These are phyloP conservation scores for Nannochloropsis gaditana DNA, from an alignment of 108 stramenopile genomes.

Conservation along the genomic window DNA sequence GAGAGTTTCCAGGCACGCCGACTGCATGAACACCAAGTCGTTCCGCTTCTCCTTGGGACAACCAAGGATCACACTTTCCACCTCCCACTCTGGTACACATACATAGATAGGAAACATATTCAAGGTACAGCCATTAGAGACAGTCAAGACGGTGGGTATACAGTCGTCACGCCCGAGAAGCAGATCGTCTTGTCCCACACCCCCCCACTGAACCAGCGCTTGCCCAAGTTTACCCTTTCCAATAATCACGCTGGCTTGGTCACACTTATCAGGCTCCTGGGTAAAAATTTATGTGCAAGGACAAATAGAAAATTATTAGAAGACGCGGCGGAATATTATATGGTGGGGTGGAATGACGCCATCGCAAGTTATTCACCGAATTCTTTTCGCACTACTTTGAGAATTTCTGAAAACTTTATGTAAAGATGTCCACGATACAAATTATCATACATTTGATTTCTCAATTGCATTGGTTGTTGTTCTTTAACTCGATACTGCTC, in stretches of 20 bases:
- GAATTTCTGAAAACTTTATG: too few relatives aligned
- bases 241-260: slow-evolving; percentile 40
- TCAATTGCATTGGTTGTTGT: too few relatives aligned
- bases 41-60: slow-evolving; percentile 37
- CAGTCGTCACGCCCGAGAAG: slow-evolving; percentile 35
- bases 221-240: slow-evolving; percentile 39
- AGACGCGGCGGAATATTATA: too few relatives aligned
- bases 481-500: too few relatives aligned
- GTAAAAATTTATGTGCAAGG: background rate
- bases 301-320: too few relatives aligned
- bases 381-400: too few relatives aligned
- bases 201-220: slow-evolving; percentile 35
- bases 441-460: too few relatives aligned
- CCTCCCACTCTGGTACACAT: slow-evolving; percentile 36
- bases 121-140: slow-evolving; percentile 13
- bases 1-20: slow-evolving; percentile 34
- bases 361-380: too few relatives aligned
- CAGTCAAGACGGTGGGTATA: slow-evolving; percentile 21
- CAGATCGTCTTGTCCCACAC: slow-evolving; percentile 27
- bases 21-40: slow-evolving; percentile 40
- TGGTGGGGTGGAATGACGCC: too few relatives aligned
- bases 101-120: slow-evolving; percentile 43
- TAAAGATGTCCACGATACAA: too few relatives aligned
- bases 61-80: slow-evolving; percentile 33
- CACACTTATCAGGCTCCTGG: slow-evolving; percentile 27